These are phyloP conservation scores for Hypoxylon sp. DNA, from an alignment of 2,329 filamentous ascomycete genomes.

Conservation along the genomic window DNA sequence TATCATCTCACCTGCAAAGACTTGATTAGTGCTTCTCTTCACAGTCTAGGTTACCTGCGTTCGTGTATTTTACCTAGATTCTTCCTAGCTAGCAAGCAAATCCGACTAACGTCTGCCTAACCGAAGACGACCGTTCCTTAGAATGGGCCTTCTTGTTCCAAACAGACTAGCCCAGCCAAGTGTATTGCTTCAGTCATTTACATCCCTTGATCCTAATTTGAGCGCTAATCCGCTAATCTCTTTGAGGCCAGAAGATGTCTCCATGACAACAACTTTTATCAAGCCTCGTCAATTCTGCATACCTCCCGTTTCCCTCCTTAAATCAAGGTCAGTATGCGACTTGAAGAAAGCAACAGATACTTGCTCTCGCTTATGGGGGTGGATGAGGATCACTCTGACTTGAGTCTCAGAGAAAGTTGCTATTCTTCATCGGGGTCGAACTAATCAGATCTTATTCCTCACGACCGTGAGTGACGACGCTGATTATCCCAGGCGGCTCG, in stretches of 20 bases:
- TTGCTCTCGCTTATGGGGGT: too few relatives aligned
- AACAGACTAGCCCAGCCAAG: not conserved
- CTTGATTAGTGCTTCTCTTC: slow-evolving; percentile 13
- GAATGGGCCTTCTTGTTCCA: not conserved
- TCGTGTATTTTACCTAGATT: not conserved
- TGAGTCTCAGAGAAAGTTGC: too few relatives aligned
- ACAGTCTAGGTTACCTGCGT: slow-evolving; percentile 8
- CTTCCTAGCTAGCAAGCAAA: not conserved
- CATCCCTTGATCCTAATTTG: not conserved
- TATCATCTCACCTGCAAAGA: slow-evolving; percentile 3
- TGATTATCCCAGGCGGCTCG: not conserved
- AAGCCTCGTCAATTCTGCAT: not conserved
- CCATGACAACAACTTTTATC: not conserved
- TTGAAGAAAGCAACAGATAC: too few relatives aligned
- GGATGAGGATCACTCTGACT: too few relatives aligned
- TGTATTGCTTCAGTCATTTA: not conserved
- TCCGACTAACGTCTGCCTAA: not conserved
- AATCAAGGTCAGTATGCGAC: too few relatives aligned
- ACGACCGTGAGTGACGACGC: not conserved
- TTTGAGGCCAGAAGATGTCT: not conserved
- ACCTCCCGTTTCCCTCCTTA: not conserved
- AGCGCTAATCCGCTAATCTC: not conserved
- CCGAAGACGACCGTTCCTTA: not conserved
- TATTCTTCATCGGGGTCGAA: too few relatives aligned
- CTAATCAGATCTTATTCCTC: too few relatives aligned